phyloP scores from a whole-genome alignment of 1,139 yeast species.

The Kazachstania sp. region DNA sequence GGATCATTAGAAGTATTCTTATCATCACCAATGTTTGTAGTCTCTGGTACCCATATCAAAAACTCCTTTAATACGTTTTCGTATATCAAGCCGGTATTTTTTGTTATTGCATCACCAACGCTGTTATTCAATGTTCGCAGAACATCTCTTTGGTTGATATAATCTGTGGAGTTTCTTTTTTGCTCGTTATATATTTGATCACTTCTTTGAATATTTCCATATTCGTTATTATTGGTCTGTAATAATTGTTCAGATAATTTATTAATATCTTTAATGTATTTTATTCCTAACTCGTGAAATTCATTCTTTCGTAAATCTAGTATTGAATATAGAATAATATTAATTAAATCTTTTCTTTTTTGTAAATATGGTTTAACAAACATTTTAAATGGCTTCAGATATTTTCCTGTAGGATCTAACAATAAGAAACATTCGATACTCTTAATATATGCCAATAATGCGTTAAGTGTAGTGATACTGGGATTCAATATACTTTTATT shows the following conservation, averaged over 20 bases:
- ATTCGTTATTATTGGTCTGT: conserved; percentile 5
- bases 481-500: conserved; percentile 56
- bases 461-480: conserved; percentile 72
- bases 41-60: conserved; percentile 79
- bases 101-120: neutral
- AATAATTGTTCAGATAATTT: conserved; percentile 9
- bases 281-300: conserved; percentile 4
- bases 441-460: conserved; percentile 59
- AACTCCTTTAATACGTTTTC: conserved; percentile 16
- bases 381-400: conserved; percentile 25
- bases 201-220: neutral
- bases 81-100: conserved; percentile 6
- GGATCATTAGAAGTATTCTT: conserved; percentile 53
- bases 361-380: conserved; percentile 38
- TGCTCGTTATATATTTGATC: conserved; percentile 1
- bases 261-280: conserved; percentile 4
- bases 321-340: conserved; percentile 62
- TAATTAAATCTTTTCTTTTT: conserved; percentile 66
- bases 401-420: conserved; percentile 74
- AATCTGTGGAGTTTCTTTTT: neutral
- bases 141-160: neutral
- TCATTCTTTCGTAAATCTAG: conserved; percentile 39
- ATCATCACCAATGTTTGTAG: conserved; percentile 47
- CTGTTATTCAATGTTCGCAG: neutral
- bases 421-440: conserved; percentile 65